Evolutionary conservation across 2,329 filamentous ascomycete genomes (phyloP).

Genomic region (Phoma sp.): DNA sequence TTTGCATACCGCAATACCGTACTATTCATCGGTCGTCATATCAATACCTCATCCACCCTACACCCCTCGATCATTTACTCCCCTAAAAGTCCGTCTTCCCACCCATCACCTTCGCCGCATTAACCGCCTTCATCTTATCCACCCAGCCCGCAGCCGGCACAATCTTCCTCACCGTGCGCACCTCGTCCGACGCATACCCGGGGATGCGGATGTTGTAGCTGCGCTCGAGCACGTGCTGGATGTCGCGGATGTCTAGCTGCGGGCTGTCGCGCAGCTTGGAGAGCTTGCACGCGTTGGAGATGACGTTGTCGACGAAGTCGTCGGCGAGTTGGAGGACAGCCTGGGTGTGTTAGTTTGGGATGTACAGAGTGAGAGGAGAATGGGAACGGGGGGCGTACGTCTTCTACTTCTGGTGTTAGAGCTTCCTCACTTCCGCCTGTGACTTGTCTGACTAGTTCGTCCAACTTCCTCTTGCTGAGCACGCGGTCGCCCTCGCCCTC

Average conservation of each 20-base stretch:
- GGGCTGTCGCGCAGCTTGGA: slow-evolving; percentile 92
- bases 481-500: slow-evolving; percentile 93
- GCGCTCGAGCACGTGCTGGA: slow-evolving; percentile 65
- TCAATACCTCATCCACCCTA: too few relatives aligned
- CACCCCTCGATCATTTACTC: too few relatives aligned
- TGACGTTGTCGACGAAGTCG: slow-evolving; percentile 91
- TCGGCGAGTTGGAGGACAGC: slow-evolving; percentile 89
- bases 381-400: slow-evolving; percentile 71
- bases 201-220: slow-evolving; percentile 83
- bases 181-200: slow-evolving; percentile 91
- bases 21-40: too few relatives aligned
- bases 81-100: slow-evolving; percentile 52
- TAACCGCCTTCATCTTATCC: slow-evolving; percentile 95
- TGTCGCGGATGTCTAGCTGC: slow-evolving; percentile 79
- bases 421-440: slow-evolving; percentile 83
- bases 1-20: too few relatives aligned
- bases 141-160: slow-evolving; percentile 90
- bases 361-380: too few relatives aligned
- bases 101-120: slow-evolving; percentile 81
- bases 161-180: slow-evolving; percentile 92
- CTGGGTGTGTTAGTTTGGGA: slow-evolving; percentile 58
- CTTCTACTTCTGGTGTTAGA: slow-evolving; percentile 91
- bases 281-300: slow-evolving; percentile 85
- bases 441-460: slow-evolving; percentile 93
- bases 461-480: slow-evolving; percentile 96